Conservation (phyloP, 306 rosid genomes). For the Corylus avellana region DNA sequence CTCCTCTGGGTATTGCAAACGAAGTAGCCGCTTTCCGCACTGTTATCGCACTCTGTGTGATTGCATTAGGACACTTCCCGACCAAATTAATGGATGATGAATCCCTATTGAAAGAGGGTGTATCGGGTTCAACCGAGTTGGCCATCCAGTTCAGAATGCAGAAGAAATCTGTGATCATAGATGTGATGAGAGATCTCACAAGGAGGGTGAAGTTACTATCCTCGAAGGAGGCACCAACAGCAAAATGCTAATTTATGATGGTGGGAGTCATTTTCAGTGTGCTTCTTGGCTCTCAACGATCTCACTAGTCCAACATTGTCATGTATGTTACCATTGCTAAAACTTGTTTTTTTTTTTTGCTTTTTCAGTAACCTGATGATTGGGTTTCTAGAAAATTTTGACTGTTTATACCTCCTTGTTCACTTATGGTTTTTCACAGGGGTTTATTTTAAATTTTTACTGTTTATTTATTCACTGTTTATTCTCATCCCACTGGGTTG, state of each 20-base stretch:
- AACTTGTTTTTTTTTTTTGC: background rate
- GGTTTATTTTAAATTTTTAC: background rate
- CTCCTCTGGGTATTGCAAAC: conserved; percentile 81
- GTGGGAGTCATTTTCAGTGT: background rate
- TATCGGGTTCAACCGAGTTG: conserved; percentile 60
- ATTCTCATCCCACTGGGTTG: too few species aligned
- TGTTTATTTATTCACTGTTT: background rate
- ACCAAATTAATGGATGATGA: conserved; percentile 90
- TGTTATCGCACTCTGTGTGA: conserved; percentile 68
- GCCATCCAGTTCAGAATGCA: conserved; percentile 83
- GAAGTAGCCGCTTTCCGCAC: conserved; percentile 77
- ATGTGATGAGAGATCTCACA: conserved; percentile 72
- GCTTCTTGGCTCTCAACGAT: background rate
- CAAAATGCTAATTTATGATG: conserved; percentile 39
- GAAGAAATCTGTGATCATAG: conserved; percentile 70
- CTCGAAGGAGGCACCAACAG: conserved; percentile 46
- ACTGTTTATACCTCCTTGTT: background rate
- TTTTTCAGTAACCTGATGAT: background rate
- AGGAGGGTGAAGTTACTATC: conserved; percentile 75
- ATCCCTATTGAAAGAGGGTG: conserved; percentile 55
- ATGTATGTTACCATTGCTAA: background rate
- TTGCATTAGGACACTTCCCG: conserved; percentile 89
- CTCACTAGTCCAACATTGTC: background rate
- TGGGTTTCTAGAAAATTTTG: conserved; percentile 1
- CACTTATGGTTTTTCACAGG: background rate